Conservation (phyloP, 768 basidiomycete species). For the Dendrothele bispora region DNA sequence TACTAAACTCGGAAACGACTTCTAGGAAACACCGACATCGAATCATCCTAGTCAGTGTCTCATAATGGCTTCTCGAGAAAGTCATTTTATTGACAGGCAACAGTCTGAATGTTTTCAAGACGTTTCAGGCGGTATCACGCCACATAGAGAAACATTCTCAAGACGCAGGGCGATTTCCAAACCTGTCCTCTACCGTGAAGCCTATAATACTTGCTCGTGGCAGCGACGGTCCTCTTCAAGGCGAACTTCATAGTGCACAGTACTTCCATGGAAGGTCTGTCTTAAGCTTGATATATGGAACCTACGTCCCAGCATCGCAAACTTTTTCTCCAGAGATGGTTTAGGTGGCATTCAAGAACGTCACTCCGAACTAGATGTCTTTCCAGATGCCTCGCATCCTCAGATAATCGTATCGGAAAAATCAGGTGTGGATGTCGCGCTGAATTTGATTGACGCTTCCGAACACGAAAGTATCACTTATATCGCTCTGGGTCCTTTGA, state of each 20-base stretch:
- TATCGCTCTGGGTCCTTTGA: constrained; percentile 74
- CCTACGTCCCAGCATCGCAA: too few species aligned
- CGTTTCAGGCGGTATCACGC: constrained; percentile 64
- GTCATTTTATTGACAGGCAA: background rate
- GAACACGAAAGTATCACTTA: constrained; percentile 64
- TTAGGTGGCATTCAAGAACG: constrained; percentile 57
- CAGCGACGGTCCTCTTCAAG: constrained; percentile 63
- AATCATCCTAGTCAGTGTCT: constrained; percentile 56
- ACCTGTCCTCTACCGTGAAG: constrained; percentile 49
- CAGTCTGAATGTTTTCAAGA: constrained; percentile 74
- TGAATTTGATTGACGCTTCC: constrained; percentile 52
- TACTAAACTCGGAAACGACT: too few species aligned
- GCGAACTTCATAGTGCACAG: constrained; percentile 70
- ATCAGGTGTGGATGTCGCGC: constrained; percentile 52
- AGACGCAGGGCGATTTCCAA: constrained; percentile 57
- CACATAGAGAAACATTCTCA: constrained; percentile 59
- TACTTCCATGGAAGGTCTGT: constrained; percentile 82
- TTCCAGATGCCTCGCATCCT: constrained; percentile 26
- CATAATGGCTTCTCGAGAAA: constrained; percentile 3
- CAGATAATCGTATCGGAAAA: constrained; percentile 47
- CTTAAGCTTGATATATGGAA: too few species aligned
- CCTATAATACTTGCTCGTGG: constrained; percentile 71
- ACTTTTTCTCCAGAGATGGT: constrained; percentile 56
- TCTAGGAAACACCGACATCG: constrained; percentile 70
- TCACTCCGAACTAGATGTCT: constrained; percentile 63